Conservation (phyloP, 1,284 basidiomycete genomes). For the Malassezia vespertilionis region DNA sequence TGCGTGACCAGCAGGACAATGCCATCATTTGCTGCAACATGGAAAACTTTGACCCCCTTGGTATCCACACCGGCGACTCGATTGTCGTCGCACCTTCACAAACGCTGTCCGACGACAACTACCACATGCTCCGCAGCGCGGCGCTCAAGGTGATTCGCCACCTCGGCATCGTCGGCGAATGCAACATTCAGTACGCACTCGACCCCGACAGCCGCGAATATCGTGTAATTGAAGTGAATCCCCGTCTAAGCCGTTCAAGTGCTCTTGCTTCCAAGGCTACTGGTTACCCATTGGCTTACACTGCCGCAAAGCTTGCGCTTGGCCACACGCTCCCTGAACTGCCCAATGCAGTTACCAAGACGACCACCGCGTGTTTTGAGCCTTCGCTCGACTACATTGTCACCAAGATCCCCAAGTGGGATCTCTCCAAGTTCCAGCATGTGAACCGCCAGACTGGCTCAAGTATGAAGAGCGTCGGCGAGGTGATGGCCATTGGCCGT, state of each 20-base stretch:
- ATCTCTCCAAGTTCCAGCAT: constrained; percentile 91
- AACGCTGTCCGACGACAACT: constrained; percentile 84
- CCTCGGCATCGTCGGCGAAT: constrained; percentile 95
- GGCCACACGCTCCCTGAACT: constrained; percentile 95
- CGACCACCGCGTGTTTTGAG: constrained; percentile 97
- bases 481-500: constrained; percentile 98
- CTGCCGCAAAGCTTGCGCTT: constrained; percentile 97
- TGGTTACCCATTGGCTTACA: constrained; percentile 97
- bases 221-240: constrained; percentile 66
- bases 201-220: constrained; percentile 87
- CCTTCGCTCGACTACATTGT: constrained; percentile 99
- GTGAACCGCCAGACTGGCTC: constrained; percentile 93
- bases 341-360: constrained; percentile 97
- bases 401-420: constrained; percentile 98
- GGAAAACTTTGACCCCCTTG: constrained; percentile 98
- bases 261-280: constrained; percentile 98
- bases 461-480: constrained; percentile 97
- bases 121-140: constrained; percentile 96
- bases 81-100: constrained; percentile 98
- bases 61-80: constrained; percentile 99
- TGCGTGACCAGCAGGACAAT: constrained; percentile 81
- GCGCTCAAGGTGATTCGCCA: constrained; percentile 96
- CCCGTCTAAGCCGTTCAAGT: constrained; percentile 48
- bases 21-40: constrained; percentile 90
- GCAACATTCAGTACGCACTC: constrained; percentile 97